These are phyloP conservation scores for Colletotrichum australisinense DNA, from an alignment of 2,329 filamentous ascomycete species.

Conservation along the genomic window DNA sequence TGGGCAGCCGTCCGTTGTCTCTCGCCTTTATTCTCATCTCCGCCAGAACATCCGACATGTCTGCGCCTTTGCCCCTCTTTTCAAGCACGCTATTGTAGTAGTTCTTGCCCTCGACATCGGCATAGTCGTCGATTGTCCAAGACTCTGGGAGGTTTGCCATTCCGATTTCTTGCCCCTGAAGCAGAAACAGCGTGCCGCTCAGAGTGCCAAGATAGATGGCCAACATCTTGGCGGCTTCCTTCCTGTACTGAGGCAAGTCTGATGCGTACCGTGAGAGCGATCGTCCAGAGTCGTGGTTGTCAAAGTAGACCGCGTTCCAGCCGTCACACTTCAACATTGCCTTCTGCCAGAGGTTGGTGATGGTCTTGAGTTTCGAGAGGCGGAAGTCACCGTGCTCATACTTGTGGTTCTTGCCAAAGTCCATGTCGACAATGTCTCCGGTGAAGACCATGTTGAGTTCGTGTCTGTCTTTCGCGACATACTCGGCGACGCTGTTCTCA, in stretches of 20 bases:
- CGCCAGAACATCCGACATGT: background rate
- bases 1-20: conserved; percentile 41
- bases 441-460: conserved; percentile 44
- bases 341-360: conserved; percentile 50
- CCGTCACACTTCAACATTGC: conserved; percentile 50
- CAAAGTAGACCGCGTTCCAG: conserved; percentile 64
- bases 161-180: conserved; percentile 64
- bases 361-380: conserved; percentile 47
- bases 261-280: conserved; percentile 56
- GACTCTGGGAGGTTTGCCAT: conserved; percentile 58
- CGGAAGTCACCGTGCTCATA: conserved; percentile 55
- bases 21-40: conserved; percentile 45
- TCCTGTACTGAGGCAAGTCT: background rate
- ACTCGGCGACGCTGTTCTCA: conserved; percentile 55
- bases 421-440: conserved; percentile 41
- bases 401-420: conserved; percentile 46
- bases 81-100: conserved; percentile 44
- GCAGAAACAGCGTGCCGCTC: conserved; percentile 59
- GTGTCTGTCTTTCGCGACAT: conserved; percentile 57
- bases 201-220: conserved; percentile 39
- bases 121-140: conserved; percentile 56
- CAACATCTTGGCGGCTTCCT: background rate
- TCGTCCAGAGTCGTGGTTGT: conserved; percentile 67
- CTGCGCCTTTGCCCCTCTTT: background rate
- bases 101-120: conserved; percentile 56